Evolutionary conservation across 2,329 filamentous ascomycete species (phyloP), one percentile per base, ranked within the genome.

Genomic region (Colletotrichum scovillei): DNA sequence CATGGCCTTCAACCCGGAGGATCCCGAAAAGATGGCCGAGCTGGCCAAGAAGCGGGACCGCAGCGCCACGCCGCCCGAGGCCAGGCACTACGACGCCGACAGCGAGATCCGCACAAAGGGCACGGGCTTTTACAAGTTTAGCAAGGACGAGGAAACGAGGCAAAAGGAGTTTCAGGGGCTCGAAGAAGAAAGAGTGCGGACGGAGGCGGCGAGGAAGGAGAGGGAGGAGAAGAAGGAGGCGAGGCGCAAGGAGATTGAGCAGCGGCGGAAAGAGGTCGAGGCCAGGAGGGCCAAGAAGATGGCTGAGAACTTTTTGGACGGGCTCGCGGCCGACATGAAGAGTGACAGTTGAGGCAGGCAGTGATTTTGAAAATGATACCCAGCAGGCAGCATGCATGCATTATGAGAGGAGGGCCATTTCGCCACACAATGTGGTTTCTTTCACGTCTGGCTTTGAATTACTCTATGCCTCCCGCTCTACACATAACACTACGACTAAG

Each of bases 101-200:
- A 89, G 88, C 74, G 97, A 99, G 87, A 91, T 98, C 62, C 88
- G 97, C 74, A 94, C 91, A 57, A 96, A 97, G 78, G 97, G 97
- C 4, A 94, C 94, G 0, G 97, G 94, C 0, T 99, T 98, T 84
- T 98, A 95, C 85, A 92, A 93, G 69, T 98, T 99, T 80, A 94
- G 92, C 72, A 90, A 89, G 76, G 93, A 97, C 81, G 92, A 93
- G 79, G 91, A 89, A 76, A 86, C 87, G 75, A 86, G 92, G 79
- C 82, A 83, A 78, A 78, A 78, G 62, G 94, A 98, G 87, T 98
- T 98, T 94, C 88, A 90, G 76, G 88, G 87, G 57, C 84, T 98
- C 68, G 88, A 91, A 75, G 86, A 87, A 77, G 92, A 95, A 81
- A 87, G 94, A 72, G 83, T 86, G 74, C 89, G 91, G 79, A 97